A percentile compares a stretch with the other conserved stretches of the same genome.
Evolutionary conservation across 2,329 filamentous ascomycete genomes (phyloP).

Genomic region (Podosphaera aphanis): DNA sequence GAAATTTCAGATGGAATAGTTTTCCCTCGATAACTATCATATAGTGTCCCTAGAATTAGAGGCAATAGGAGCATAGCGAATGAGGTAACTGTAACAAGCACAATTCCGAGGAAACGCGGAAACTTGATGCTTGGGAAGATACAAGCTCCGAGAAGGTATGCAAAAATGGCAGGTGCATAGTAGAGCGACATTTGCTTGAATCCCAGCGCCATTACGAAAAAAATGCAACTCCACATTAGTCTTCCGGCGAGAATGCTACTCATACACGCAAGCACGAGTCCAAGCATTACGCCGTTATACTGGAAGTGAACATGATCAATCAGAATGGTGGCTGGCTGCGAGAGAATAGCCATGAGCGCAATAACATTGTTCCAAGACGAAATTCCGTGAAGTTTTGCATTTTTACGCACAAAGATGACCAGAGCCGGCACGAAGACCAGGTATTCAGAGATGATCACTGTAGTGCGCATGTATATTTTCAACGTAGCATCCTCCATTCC

Average conservation of each 20-base stretch:
- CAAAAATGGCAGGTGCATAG: constrained; percentile 81
- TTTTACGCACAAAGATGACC: constrained; percentile 66
- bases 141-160: constrained; percentile 71
- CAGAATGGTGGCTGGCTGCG: constrained; percentile 77
- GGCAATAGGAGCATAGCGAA: constrained; percentile 59
- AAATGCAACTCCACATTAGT: constrained; percentile 70
- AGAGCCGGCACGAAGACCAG: constrained; percentile 68
- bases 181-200: constrained; percentile 99
- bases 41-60: constrained; percentile 46
- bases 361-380: constrained; percentile 64
- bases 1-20: constrained; percentile 31
- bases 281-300: constrained; percentile 97
- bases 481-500: constrained; percentile 55
- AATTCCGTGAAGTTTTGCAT: constrained; percentile 51
- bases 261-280: constrained; percentile 64
- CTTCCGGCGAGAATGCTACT: constrained; percentile 72
- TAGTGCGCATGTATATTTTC: constrained; percentile 90
- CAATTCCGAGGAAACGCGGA: constrained; percentile 49
- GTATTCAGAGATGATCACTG: constrained; percentile 77
- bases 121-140: constrained; percentile 49
- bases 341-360: constrained; percentile 67
- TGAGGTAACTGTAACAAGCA: constrained; percentile 44
- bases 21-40: constrained; percentile 42
- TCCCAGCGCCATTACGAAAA: constrained; percentile 80
- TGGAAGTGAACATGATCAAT: constrained; percentile 94